phyloP scores from a whole-genome alignment of 129 eudicot genomes.

The Saussurea involucrata region DNA sequence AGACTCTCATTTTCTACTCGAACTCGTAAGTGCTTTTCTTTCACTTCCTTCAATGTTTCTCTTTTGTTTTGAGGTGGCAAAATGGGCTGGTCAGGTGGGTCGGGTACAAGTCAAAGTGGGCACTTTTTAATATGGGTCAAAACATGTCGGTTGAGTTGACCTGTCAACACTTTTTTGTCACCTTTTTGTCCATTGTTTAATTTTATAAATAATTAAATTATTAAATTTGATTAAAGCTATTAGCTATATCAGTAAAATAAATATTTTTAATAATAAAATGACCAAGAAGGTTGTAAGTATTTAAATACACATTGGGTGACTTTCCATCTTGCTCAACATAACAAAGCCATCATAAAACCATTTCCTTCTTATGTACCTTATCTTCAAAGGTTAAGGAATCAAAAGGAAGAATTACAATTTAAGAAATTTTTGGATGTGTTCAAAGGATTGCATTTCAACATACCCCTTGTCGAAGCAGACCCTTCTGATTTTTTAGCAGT shows the following conservation, averaged over 20 bases:
- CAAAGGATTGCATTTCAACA: no score
- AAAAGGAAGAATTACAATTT: no score
- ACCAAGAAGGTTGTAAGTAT: background rate
- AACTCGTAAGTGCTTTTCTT: conserved; percentile 51
- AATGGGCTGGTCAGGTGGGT: background rate
- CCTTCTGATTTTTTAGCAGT: background rate
- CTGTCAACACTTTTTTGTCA: background rate
- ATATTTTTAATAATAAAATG: background rate
- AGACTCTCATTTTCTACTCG: conserved; percentile 94
- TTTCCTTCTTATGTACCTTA: no score
- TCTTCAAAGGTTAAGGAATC: no score
- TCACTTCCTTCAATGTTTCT: background rate
- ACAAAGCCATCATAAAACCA: no score
- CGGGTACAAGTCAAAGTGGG: background rate
- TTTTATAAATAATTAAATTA: background rate
- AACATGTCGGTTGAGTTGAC: background rate
- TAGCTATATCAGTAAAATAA: background rate
- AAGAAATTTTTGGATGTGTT: no score
- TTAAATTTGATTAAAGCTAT: background rate
- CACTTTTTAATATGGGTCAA: background rate
- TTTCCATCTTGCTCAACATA: no score
- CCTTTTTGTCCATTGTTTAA: background rate
- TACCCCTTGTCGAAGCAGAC: no score
- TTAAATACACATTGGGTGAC: background rate
- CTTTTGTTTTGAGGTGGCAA: background rate